Evolutionary conservation across 2,329 filamentous ascomycete species (phyloP).

Genomic region (Coniochaeta hoffmannii): DNA sequence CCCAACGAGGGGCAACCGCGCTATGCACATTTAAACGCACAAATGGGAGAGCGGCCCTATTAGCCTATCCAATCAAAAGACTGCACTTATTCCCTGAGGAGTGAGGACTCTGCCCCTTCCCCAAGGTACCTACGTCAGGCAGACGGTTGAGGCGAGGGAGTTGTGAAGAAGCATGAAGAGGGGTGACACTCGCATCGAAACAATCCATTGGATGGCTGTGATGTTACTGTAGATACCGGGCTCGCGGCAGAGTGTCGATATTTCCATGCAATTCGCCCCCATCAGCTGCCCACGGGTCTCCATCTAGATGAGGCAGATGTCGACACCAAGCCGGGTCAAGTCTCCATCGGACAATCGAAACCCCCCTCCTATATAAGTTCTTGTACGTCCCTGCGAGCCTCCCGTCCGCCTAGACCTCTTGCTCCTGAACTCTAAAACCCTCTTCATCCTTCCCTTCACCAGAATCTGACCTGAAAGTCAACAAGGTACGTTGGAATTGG

Average conservation of each 20-base stretch:
- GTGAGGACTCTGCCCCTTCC: neutral
- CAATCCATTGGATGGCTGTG: neutral
- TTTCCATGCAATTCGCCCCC: neutral
- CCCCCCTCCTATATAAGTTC: neutral
- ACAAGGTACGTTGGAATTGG: neutral
- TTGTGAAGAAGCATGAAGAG: neutral
- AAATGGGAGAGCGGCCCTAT: conserved; percentile 3
- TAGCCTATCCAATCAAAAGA: neutral
- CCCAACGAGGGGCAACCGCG: conserved; percentile 1
- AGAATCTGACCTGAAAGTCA: neutral
- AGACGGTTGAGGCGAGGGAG: neutral
- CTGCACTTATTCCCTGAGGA: neutral
- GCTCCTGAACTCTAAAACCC: neutral
- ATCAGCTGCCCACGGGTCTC: neutral
- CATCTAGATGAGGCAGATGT: conserved; percentile 2
- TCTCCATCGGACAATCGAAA: neutral
- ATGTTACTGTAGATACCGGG: conserved; percentile 1
- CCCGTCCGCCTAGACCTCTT: neutral
- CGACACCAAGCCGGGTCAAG: conserved; percentile 1
- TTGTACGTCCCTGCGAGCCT: neutral
- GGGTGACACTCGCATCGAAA: neutral
- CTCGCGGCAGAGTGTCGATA: neutral
- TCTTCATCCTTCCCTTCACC: neutral
- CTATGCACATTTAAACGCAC: conserved; percentile 4
- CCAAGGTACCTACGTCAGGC: neutral